Evolutionary conservation across 345 rosid species (phyloP).

Genomic region (Rhodamnia argentea): DNA sequence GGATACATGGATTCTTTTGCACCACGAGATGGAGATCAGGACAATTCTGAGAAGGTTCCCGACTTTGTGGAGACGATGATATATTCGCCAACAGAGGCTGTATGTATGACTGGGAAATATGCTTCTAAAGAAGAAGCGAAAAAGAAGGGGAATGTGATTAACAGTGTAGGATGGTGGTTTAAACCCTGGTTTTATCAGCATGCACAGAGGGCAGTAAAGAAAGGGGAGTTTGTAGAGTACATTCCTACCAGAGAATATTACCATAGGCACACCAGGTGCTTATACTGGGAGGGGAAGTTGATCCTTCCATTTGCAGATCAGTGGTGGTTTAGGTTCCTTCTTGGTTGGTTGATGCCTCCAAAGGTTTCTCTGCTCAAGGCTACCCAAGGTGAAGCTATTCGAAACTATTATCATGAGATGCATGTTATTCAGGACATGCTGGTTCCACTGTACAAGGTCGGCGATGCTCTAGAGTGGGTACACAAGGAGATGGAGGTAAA

Average conservation of each 20-base stretch:
- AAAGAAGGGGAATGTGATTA: slow-evolving; percentile 79
- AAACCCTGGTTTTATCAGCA: slow-evolving; percentile 99
- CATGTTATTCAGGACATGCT: slow-evolving; percentile 99
- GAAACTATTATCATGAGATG: slow-evolving; percentile 95
- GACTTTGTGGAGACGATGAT: slow-evolving; percentile 96
- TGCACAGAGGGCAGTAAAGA: slow-evolving; percentile 70
- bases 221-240: slow-evolving; percentile 90
- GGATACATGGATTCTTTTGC: slow-evolving; percentile 89
- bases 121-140: slow-evolving; percentile 92
- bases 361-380: slow-evolving; percentile 98
- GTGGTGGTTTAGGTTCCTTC: slow-evolving; percentile 85
- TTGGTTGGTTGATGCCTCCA: slow-evolving; percentile 99
- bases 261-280: slow-evolving; percentile 94
- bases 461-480: slow-evolving; percentile 92
- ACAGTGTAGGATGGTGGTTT: slow-evolving; percentile 96
- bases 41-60: slow-evolving; percentile 63
- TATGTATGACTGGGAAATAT: slow-evolving; percentile 89
- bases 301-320: slow-evolving; percentile 97
- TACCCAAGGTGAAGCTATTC: slow-evolving; percentile 96
- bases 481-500: slow-evolving; percentile 94
- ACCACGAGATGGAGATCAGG: slow-evolving; percentile 83
- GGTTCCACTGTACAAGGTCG: slow-evolving; percentile 95
- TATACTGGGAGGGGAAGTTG: slow-evolving; percentile 99
- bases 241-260: slow-evolving; percentile 95
- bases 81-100: slow-evolving; percentile 60